phyloP scores from a whole-genome alignment of 352 stramenopile genomes.

The Pythium monospermum region DNA sequence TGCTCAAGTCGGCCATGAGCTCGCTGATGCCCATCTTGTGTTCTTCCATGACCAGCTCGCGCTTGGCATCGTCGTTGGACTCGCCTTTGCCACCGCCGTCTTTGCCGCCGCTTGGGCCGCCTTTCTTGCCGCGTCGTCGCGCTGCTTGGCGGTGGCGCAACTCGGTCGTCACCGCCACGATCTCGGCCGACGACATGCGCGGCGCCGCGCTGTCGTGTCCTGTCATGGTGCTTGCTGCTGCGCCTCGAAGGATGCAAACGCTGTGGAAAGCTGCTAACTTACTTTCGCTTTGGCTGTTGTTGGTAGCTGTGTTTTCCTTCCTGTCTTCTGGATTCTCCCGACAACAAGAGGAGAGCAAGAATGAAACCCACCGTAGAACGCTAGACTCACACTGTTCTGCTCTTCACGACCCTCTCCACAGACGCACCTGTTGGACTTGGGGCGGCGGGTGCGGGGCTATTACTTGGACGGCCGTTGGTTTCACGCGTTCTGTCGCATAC shows the following conservation, averaged over 20 bases:
- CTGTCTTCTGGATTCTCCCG: background rate
- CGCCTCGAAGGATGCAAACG: no score
- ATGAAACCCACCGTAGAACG: background rate
- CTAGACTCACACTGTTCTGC: background rate
- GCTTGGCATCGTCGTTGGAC: constrained; percentile 60
- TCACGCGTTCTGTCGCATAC: no score
- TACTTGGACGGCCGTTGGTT: no score
- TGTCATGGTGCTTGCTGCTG: constrained; percentile 14
- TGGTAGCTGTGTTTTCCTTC: background rate
- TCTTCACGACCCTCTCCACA: no score
- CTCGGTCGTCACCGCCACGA: constrained; percentile 79
- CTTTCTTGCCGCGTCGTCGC: constrained; percentile 48
- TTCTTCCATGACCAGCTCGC: constrained; percentile 78
- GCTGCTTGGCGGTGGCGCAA: constrained; percentile 57
- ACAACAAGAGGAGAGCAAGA: background rate
- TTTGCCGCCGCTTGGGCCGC: constrained; percentile 6
- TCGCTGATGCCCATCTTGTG: constrained; percentile 70
- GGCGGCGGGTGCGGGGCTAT: no score
- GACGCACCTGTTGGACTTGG: no score
- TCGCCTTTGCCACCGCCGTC: constrained; percentile 30
- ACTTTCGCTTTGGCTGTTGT: background rate
- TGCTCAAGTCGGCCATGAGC: constrained; percentile 57
- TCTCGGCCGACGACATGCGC: constrained; percentile 75
- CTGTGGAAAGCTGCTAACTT: background rate
- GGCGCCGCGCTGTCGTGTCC: constrained; percentile 18